These are phyloP conservation scores for Saccharomyces hybrid DNA, from an alignment of 1,139 yeast genomes.

Conservation along the genomic window DNA sequence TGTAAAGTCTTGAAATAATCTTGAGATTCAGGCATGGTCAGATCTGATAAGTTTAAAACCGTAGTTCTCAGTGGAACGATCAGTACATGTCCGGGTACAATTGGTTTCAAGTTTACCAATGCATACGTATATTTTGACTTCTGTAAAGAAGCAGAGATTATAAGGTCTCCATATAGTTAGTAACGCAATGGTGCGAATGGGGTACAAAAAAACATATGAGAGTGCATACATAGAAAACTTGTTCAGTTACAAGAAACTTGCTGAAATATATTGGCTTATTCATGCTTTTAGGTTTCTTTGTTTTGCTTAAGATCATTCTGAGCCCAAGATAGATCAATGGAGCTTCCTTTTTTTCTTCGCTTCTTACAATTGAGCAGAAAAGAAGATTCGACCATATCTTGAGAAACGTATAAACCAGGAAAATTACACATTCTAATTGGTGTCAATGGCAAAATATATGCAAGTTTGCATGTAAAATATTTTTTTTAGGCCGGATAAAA, in stretches of 20 bases:
- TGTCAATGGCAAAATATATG: not conserved
- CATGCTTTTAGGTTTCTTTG: constrained; percentile 8
- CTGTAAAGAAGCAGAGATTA: constrained; percentile 12
- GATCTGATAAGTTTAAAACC: constrained; percentile 57
- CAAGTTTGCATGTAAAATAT: not conserved
- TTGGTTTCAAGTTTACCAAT: constrained; percentile 79
- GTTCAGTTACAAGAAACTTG: constrained; percentile 30
- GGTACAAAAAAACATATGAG: not conserved
- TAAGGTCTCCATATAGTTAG: not conserved
- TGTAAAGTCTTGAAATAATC: constrained; percentile 82
- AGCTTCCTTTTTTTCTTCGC: not conserved
- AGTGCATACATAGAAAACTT: constrained; percentile 27
- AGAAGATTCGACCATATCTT: not conserved
- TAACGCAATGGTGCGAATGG: not conserved
- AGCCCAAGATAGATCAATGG: not conserved
- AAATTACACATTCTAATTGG: not conserved
- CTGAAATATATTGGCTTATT: constrained; percentile 25
- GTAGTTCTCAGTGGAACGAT: constrained; percentile 67
- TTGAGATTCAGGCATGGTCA: constrained; percentile 60
- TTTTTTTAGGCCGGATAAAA: not conserved
- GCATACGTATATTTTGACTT: constrained; percentile 61
- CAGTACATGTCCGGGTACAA: constrained; percentile 83
- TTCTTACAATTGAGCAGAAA: not conserved
- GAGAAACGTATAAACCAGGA: not conserved
- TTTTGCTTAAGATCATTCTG: not conserved